Percentiles rank a stretch among this genome's conserved stretches.
Evolutionary conservation across 2,329 filamentous ascomycete genomes (phyloP).

Genomic region (Pseudogymnoascus sp.): DNA sequence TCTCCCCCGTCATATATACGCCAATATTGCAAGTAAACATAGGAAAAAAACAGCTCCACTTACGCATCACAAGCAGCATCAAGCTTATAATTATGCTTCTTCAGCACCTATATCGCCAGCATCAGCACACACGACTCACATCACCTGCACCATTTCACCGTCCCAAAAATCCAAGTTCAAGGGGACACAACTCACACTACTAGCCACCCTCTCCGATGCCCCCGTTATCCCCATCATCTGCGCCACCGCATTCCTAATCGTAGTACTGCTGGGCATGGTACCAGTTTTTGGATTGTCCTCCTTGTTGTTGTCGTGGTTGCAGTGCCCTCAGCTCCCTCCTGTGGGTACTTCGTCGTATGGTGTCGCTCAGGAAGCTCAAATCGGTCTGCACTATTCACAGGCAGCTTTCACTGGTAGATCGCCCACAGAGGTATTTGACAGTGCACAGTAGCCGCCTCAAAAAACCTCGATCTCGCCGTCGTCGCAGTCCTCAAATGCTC

Average conservation of each 20-base stretch:
- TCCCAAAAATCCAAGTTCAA: neutral
- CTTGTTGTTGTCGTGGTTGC: neutral
- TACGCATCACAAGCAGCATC: conserved; percentile 33
- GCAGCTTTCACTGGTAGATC: neutral
- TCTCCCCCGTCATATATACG: neutral
- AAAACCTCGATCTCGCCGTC: neutral
- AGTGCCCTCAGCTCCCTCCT: neutral
- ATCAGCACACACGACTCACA: neutral
- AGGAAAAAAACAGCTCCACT: conserved; percentile 20
- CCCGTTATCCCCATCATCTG: conserved; percentile 29
- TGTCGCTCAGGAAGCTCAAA: neutral
- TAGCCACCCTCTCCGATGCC: conserved; percentile 24
- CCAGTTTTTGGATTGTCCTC: neutral
- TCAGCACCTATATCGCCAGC: conserved; percentile 27
- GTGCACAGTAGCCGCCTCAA: neutral
- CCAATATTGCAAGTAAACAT: conserved; percentile 1
- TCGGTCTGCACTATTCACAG: neutral
- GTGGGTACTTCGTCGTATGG: neutral
- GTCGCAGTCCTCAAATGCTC: neutral
- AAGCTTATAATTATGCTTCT: conserved; percentile 30
- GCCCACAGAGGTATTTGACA: neutral
- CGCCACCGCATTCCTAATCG: conserved; percentile 20
- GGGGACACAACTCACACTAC: conserved; percentile 19
- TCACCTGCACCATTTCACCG: neutral
- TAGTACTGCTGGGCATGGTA: conserved; percentile 25